phyloP scores from a whole-genome alignment of 2,329 filamentous ascomycete species.

The Exophiala sp. region DNA sequence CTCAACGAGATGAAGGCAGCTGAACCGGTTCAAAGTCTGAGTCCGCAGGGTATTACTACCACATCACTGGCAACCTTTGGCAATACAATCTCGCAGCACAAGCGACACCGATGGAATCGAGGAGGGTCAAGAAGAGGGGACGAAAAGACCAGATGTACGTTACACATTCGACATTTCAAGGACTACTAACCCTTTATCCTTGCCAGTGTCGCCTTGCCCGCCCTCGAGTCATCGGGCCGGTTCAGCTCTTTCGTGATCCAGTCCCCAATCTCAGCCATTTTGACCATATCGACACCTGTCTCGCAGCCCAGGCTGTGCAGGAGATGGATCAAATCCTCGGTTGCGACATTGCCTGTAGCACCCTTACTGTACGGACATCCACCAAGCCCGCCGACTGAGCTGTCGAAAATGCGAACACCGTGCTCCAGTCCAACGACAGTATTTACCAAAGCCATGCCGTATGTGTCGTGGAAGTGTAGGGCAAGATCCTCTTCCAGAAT shows the following conservation, averaged over 20 bases:
- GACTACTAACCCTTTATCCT: slow-evolving; percentile 31
- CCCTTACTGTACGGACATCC: slow-evolving; percentile 64
- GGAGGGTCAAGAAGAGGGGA: too few relatives aligned
- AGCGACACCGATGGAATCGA: too few relatives aligned
- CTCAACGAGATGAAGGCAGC: too few relatives aligned
- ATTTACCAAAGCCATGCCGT: slow-evolving; percentile 63
- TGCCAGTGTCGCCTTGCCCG: slow-evolving; percentile 51
- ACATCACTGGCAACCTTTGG: too few relatives aligned
- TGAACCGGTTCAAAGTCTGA: too few relatives aligned
- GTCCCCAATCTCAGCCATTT: slow-evolving; percentile 53
- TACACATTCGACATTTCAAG: neutral
- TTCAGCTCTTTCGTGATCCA: slow-evolving; percentile 56
- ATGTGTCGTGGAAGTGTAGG: slow-evolving; percentile 65
- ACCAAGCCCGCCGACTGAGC: slow-evolving; percentile 61
- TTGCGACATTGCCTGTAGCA: slow-evolving; percentile 63
- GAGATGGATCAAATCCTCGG: slow-evolving; percentile 60
- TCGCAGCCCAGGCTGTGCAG: slow-evolving; percentile 59
- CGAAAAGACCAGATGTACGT: too few relatives aligned
- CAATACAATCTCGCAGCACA: too few relatives aligned
- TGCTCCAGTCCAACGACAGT: slow-evolving; percentile 60
- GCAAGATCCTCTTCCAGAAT: slow-evolving; percentile 59
- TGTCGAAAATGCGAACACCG: slow-evolving; percentile 61
- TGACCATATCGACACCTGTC: slow-evolving; percentile 56
- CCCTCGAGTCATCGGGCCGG: slow-evolving; percentile 51
- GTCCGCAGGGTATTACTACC: too few relatives aligned